A percentile compares a stretch with the other conserved stretches of the same genome.
These are phyloP conservation scores for Bipolaris sorokiniana DNA, from an alignment of 2,329 filamentous ascomycete genomes.

Conservation along the genomic window DNA sequence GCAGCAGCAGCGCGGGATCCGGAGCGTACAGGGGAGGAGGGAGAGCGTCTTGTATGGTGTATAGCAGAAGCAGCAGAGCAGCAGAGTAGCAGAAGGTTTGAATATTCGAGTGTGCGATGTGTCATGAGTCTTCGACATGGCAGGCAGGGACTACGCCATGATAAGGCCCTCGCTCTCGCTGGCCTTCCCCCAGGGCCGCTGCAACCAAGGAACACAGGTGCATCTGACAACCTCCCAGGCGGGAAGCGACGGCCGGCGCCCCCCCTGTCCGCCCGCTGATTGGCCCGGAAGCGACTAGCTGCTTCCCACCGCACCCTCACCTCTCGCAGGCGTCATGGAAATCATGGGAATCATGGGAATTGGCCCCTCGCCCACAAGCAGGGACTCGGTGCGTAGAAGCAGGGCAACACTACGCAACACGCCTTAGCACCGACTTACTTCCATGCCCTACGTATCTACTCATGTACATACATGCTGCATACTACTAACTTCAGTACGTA, in stretches of 20 bases:
- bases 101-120: slow-evolving; percentile 16
- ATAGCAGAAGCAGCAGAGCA: neutral
- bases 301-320: slow-evolving; percentile 13
- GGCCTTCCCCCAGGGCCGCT: slow-evolving; percentile 18
- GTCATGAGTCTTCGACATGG: slow-evolving; percentile 8
- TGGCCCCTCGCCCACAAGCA: slow-evolving; percentile 12
- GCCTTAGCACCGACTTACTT: neutral
- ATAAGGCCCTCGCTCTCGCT: slow-evolving; percentile 21
- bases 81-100: neutral
- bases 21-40: neutral
- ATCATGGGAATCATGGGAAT: slow-evolving; percentile 19
- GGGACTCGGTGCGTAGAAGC: slow-evolving; percentile 17
- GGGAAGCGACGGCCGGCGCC: slow-evolving; percentile 27
- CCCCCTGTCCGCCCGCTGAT: slow-evolving; percentile 20
- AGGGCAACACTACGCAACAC: slow-evolving; percentile 11
- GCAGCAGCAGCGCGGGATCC: slow-evolving; percentile 8
- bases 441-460: neutral
- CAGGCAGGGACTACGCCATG: slow-evolving; percentile 11
- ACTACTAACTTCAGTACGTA: no score
- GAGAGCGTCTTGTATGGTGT: neutral
- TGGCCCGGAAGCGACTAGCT: slow-evolving; percentile 25
- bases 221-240: slow-evolving; percentile 22
- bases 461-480: no score
- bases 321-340: slow-evolving; percentile 19
- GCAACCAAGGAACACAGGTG: slow-evolving; percentile 28